Evolutionary conservation across 1,284 basidiomycete species (phyloP), one percentile per base, ranked within the genome.

Genomic region (Chalciporus sp.): DNA sequence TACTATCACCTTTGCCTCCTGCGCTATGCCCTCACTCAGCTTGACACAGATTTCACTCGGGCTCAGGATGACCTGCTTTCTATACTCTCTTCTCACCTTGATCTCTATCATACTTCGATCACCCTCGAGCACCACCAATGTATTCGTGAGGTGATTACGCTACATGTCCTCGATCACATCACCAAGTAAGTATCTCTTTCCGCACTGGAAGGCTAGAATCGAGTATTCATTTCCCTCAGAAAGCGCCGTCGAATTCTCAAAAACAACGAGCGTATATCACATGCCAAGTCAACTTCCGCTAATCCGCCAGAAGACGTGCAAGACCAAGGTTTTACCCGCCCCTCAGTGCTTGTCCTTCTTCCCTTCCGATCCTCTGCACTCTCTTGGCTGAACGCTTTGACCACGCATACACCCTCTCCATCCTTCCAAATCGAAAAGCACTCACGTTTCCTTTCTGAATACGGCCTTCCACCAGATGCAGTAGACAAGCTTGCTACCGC

Each of bases 301-400:
- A 74, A 83, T 40, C 76, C 79, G 7, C 82, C 83, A 7, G 83
- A 86, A 67, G 90, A 93, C 58, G 83, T 93, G 7, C 90, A 94
- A 71, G 96, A 99, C 69, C 96, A 98, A 79, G 95, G 96, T 20
- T 99, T 98, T 74, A 98, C 95, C 1, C 89, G 97, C 8, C 96
- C 97, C 19, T 96, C 96, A 40, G 81, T 97, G 11, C 88, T 99
- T 49, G 76, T 99, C 54, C 84, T 99, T 47, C 80, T 94, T 3
- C 97, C 97, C 0, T 93, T 98, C 76, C 93, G 97, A 48, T 93
- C 93, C 37, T 87, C 87, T 39, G 96, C 94, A 0, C 76, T 92
- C 7, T 80, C 83, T 50, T 98, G 90, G 92, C 75, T 87, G 60
- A 77, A 78, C 50, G 86, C 86, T 11, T 70, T 92, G 43, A 85